Base-by-base conservation (phyloP, 2,329 filamentous ascomycete genomes). In the Neurospora sp. region DNA sequence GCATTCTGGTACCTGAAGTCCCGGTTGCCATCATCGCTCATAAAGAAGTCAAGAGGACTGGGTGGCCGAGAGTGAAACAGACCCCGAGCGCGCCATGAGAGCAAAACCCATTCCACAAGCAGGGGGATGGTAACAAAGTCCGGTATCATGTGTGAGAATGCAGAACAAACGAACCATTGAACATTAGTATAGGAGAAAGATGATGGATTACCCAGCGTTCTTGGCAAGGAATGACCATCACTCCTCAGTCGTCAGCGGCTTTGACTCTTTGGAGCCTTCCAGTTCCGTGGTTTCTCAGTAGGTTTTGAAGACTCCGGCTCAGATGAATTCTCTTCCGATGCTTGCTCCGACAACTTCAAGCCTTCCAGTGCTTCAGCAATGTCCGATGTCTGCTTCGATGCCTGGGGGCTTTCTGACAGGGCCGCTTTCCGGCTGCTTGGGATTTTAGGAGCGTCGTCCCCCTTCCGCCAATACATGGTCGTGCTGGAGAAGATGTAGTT, bases 401-500 rank as follows among this genome's bases (percentile, higher is more conserved):
- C 15, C 15, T 33, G 23, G 13, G 52, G 4, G 28, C 4, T 10
- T 62, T 9, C 52, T 17, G 15, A 15, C 9, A 36, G 52, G 17
- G 23, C 33, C 13, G 15, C 7, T 62, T 36, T 36, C 13, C 15
- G 23, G 8, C 28, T n/a, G 28, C 28, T 17, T n/a, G 13, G 6
- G 5, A 17, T 33, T 10, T 36, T 17, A 36, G 7, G 7, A 28
- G 38, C 13, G 28, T 36, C 46, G 4, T 70, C 28, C 1, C 36
- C 58, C 40, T 69, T 69, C 40, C 67, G 69, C 70, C 69, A 75
- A 38, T 76, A 76, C 38, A 76, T 72, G 17, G 69, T 70, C 2
- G 74, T 75, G 66, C 74, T 73, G 6, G 72, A 74, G n/a, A 76
- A 76, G 68, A 76, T 75, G 67, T 73, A 72, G 17, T 75, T 74